Evolutionary conservation across 306 rosid species (phyloP).

Genomic region (Rosa lucieae): DNA sequence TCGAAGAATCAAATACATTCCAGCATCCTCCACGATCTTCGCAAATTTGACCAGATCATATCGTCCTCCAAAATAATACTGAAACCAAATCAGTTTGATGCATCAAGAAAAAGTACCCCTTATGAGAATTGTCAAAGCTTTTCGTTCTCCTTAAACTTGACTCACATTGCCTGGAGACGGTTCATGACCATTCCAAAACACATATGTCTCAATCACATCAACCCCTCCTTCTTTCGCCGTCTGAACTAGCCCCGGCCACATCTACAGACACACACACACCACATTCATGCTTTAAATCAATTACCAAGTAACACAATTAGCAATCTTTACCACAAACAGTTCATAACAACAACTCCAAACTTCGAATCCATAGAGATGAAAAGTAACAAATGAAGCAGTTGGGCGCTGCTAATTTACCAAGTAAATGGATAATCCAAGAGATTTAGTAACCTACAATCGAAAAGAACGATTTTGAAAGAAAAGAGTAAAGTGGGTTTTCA

Average conservation of each 20-base stretch:
- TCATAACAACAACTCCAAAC: not conserved
- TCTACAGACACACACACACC: constrained; percentile 38
- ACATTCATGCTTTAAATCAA: constrained; percentile 6
- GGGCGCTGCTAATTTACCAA: not conserved
- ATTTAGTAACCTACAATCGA: not conserved
- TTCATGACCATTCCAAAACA: constrained; percentile 96
- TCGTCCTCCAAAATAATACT: constrained; percentile 57
- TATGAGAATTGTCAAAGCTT: not conserved
- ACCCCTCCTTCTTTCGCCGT: constrained; percentile 86
- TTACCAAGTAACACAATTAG: not conserved
- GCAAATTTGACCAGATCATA: constrained; percentile 59
- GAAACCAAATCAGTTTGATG: constrained; percentile 1
- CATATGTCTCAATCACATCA: constrained; percentile 87
- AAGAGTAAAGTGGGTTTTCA: not conserved
- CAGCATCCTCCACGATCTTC: constrained; percentile 49
- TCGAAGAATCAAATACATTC: constrained; percentile 53
- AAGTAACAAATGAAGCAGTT: not conserved
- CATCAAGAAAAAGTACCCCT: not conserved
- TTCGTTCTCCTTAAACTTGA: not conserved
- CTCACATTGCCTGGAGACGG: constrained; percentile 86
- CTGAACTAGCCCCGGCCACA: constrained; percentile 90
- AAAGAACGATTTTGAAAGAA: not conserved
- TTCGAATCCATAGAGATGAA: not conserved
- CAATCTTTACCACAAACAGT: not conserved
- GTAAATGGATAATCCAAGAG: not conserved